Evolutionary conservation across 2,329 filamentous ascomycete species (phyloP).

Genomic region (Paraconiothyrium sp.): DNA sequence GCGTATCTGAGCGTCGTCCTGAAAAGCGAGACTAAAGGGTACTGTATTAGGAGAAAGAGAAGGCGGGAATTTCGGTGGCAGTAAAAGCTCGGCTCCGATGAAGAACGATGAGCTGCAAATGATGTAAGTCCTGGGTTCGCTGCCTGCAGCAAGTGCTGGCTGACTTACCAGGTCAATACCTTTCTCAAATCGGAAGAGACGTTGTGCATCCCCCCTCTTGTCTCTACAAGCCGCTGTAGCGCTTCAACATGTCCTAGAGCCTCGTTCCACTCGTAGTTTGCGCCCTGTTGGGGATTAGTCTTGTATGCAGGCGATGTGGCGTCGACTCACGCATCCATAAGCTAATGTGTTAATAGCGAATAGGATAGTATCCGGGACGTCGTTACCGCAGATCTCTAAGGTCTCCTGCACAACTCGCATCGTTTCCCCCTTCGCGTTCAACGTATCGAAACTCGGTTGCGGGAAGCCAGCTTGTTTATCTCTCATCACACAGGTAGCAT

Average conservation of each 20-base stretch:
- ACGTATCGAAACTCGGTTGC: slow-evolving; percentile 29
- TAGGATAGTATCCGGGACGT: slow-evolving; percentile 27
- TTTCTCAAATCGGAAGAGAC: slow-evolving; percentile 31
- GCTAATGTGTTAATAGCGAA: slow-evolving; percentile 29
- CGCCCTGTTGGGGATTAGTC: slow-evolving; percentile 20
- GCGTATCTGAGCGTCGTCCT: slow-evolving; percentile 31
- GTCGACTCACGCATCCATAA: slow-evolving; percentile 30
- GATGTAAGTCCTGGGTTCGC: background rate
- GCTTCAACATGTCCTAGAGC: slow-evolving; percentile 30
- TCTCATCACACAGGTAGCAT: slow-evolving; percentile 20
- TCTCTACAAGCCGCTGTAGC: slow-evolving; percentile 25
- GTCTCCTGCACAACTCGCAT: slow-evolving; percentile 29
- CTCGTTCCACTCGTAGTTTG: slow-evolving; percentile 29
- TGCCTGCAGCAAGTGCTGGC: background rate
- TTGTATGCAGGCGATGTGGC: too few relatives aligned
- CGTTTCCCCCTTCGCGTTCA: slow-evolving; percentile 29
- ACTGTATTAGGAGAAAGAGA: slow-evolving; percentile 18
- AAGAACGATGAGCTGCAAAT: slow-evolving; percentile 23
- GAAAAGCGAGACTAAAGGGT: slow-evolving; percentile 27
- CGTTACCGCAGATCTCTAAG: slow-evolving; percentile 22
- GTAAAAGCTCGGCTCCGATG: slow-evolving; percentile 18
- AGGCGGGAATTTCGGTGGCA: slow-evolving; percentile 22
- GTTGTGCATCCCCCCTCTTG: slow-evolving; percentile 25
- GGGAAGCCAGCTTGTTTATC: slow-evolving; percentile 23
- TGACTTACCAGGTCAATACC: slow-evolving; percentile 27